Conservation (phyloP, 192 early-diverging fungal genomes). For the Dissophora ornata region DNA sequence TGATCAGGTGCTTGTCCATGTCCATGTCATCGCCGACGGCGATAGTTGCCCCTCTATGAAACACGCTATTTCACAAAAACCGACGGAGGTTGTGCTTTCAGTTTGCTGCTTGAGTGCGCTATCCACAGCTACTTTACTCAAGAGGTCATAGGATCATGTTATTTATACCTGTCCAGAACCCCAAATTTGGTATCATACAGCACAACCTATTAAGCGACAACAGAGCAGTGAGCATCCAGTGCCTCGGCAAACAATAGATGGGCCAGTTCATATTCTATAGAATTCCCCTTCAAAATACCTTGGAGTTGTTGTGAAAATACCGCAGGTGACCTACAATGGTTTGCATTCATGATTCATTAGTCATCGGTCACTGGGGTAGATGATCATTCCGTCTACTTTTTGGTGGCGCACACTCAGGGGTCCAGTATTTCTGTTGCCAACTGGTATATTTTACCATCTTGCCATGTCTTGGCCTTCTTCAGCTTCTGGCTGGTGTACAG, state of each 20-base stretch:
- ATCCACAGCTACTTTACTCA: no score
- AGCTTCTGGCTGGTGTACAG: slow-evolving; percentile 62
- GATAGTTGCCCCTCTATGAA: slow-evolving; percentile 24
- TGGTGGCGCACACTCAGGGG: slow-evolving; percentile 18
- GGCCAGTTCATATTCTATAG: no score
- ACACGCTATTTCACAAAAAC: slow-evolving; percentile 34
- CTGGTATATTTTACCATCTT: slow-evolving; percentile 52
- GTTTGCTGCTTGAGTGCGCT: not conserved
- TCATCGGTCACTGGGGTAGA: no score
- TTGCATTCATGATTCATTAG: no score
- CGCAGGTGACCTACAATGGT: slow-evolving; percentile 45
- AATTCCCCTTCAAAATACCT: slow-evolving; percentile 10
- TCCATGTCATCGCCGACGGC: slow-evolving; percentile 61
- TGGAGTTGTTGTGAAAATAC: slow-evolving; percentile 49
- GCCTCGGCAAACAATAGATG: not conserved
- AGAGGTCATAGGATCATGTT: not conserved
- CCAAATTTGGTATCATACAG: slow-evolving; percentile 58
- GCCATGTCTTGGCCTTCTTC: slow-evolving; percentile 68
- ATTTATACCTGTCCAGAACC: slow-evolving; percentile 56
- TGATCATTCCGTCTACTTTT: no score
- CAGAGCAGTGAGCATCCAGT: not conserved
- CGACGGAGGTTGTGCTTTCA: no score
- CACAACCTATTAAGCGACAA: slow-evolving; percentile 37
- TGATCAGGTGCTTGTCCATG: slow-evolving; percentile 61
- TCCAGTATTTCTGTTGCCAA: no score